phyloP scores from a whole-genome alignment of 148 eudicot genomes.

The Camellia sinensis region DNA sequence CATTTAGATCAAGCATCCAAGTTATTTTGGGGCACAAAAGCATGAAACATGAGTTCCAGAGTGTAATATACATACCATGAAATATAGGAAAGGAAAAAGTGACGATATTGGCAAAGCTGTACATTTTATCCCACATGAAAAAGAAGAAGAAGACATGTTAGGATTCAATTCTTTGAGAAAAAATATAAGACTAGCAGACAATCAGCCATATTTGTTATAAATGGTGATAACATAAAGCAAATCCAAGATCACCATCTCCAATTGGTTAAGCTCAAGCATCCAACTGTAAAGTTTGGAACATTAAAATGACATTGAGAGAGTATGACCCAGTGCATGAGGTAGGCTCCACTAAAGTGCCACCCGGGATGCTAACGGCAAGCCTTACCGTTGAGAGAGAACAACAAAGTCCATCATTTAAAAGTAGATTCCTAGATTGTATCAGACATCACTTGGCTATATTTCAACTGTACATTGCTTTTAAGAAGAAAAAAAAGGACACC shows the following conservation, averaged over 20 bases:
- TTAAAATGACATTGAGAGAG: neutral
- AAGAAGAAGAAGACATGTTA: constrained; percentile 15
- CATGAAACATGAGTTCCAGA: neutral
- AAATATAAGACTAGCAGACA: neutral
- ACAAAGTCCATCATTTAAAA: neutral
- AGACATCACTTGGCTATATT: neutral
- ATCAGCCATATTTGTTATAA: neutral
- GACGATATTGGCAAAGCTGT: constrained; percentile 79
- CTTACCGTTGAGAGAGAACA: too few relatives aligned
- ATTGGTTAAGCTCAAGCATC: neutral
- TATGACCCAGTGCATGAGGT: too few relatives aligned
- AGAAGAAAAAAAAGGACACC: neutral
- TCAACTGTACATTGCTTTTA: neutral
- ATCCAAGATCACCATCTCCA: neutral
- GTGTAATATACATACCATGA: constrained; percentile 46
- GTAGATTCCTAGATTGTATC: neutral
- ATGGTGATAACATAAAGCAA: neutral
- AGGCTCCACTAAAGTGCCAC: too few relatives aligned
- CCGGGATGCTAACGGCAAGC: too few relatives aligned
- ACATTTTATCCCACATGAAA: constrained; percentile 9
- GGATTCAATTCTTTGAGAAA: neutral
- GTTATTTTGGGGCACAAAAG: neutral
- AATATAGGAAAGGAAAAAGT: constrained; percentile 67
- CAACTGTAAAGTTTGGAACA: neutral
- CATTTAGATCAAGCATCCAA: neutral